These are phyloP conservation scores for Setaria viridis DNA, from an alignment of 202 grass and related monocot species.

Conservation along the genomic window DNA sequence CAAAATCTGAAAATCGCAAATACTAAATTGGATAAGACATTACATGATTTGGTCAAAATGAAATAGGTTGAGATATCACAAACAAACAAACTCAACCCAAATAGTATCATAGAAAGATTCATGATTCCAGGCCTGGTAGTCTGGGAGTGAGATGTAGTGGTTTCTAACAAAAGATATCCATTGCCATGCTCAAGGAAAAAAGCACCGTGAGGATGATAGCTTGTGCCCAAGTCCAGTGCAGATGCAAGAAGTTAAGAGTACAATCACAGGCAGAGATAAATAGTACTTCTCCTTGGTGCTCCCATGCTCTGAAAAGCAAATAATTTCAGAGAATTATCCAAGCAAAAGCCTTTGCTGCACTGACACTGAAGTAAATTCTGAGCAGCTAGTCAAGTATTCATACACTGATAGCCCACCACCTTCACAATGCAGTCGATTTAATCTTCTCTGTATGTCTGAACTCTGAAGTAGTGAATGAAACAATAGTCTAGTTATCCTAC, in stretches of 20 bases:
- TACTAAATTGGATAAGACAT: not conserved
- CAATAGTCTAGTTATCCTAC: not conserved
- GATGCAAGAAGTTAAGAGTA: not conserved
- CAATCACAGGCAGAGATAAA: not conserved
- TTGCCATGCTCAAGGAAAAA: not conserved
- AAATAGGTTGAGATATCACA: not conserved
- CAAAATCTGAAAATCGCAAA: not conserved
- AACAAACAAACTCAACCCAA: constrained; percentile 9
- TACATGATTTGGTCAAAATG: constrained; percentile 7
- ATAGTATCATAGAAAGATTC: constrained; percentile 7
- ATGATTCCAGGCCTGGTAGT: not conserved
- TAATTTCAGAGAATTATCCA: not conserved
- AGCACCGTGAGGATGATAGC: not conserved
- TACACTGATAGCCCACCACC: not conserved
- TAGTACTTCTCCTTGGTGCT: too few relatives aligned
- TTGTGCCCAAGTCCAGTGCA: not conserved
- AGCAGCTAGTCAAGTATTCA: not conserved
- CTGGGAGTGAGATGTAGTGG: not conserved
- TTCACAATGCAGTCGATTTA: not conserved
- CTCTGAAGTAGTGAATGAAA: not conserved
- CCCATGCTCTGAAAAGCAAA: not conserved
- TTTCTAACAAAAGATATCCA: constrained; percentile 5
- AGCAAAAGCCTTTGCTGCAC: not conserved
- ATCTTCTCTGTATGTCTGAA: not conserved
- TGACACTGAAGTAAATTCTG: not conserved